A percentile compares a stretch with the other conserved stretches of the same genome.
These are phyloP conservation scores for Dinochytrium kinnereticum DNA, from an alignment of 371 early-diverging fungal genomes.

Conservation along the genomic window DNA sequence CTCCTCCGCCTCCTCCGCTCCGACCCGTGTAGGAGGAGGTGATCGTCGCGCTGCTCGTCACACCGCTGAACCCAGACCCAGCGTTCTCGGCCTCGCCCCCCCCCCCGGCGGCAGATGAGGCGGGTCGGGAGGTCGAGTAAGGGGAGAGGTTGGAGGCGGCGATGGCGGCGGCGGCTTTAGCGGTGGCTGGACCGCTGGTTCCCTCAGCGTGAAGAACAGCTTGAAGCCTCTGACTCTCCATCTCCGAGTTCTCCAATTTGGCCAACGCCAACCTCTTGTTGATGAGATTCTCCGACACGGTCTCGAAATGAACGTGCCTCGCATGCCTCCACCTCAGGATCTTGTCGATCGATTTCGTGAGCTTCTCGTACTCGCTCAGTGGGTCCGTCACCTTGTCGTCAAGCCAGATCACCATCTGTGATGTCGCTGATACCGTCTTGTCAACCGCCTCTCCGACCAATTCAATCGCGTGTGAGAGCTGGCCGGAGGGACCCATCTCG, in stretches of 20 bases:
- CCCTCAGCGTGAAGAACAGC: constrained; percentile 70
- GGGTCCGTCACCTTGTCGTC: constrained; percentile 85
- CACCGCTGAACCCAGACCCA: not conserved
- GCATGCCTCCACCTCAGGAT: constrained; percentile 82
- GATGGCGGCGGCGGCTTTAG: not conserved
- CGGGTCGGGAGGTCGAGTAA: not conserved
- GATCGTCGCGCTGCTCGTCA: constrained; percentile 14
- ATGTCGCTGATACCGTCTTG: constrained; percentile 75
- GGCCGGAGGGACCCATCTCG: constrained; percentile 55
- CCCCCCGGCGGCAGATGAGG: not conserved
- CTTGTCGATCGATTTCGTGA: constrained; percentile 79
- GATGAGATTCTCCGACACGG: constrained; percentile 71
- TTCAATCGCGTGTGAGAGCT: constrained; percentile 82
- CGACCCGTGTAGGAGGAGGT: constrained; percentile 17
- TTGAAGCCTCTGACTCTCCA: constrained; percentile 84
- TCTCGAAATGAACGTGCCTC: constrained; percentile 86
- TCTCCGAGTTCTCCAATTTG: constrained; percentile 74
- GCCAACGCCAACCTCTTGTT: constrained; percentile 70
- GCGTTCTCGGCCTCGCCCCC: constrained; percentile 10
- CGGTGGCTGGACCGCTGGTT: constrained; percentile 13
- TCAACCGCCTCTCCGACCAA: constrained; percentile 91
- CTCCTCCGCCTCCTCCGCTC: constrained; percentile 6
- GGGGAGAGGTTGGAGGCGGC: no score
- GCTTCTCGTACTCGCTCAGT: constrained; percentile 87
- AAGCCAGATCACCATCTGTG: constrained; percentile 65